Evolutionary conservation across 306 rosid species (phyloP), one percentile per base, ranked within the genome.

Genomic region (Medicago lupulina): DNA sequence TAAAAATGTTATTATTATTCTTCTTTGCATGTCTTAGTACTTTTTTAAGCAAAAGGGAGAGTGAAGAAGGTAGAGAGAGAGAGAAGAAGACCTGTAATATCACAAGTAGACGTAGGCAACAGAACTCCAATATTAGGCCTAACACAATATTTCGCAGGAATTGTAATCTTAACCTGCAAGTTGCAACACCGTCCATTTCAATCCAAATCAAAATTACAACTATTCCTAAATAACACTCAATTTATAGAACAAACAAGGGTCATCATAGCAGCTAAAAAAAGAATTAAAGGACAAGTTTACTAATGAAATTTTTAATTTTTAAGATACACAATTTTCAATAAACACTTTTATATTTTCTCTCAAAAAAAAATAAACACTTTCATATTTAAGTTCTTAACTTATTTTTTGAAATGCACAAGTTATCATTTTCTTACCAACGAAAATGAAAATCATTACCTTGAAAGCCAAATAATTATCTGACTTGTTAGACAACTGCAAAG

Each of bases 111-210:
- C 23, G 0, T 53, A 9, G 59, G 59, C 92, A 79, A 57, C 74
- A 92, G 90, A 83, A 90, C 79, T 72, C 97, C 97, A 74, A 86
- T 87, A 84, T 92, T 92, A 76, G 97, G 97, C 88, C 92, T 88
- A 79, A 92, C 97, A 86, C 93, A 92, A 51, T 92, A 92, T 79
- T 90, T 92, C 84, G 86, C 87, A 5, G 92, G 97, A 83, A 88
- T 90, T 73, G 97, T 92, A 7, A 94, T 87, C 83, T 90, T 92
- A 44, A 90, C 97, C 97, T 92, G 70, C 41, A 83, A 50, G 36
- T 31, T 31, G 36, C 55, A 50, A 73, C 67, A 73, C 66, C 82
- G 70, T 67, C 49, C 78, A 80, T 73, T 67, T 34, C 76, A 85
- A 73, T 55, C 4, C 34, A 76, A 80, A 82, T 70, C 62, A 81